Conservation (phyloP, 495 filamentous ascomycete species). For the Tuber umbilicatum region DNA sequence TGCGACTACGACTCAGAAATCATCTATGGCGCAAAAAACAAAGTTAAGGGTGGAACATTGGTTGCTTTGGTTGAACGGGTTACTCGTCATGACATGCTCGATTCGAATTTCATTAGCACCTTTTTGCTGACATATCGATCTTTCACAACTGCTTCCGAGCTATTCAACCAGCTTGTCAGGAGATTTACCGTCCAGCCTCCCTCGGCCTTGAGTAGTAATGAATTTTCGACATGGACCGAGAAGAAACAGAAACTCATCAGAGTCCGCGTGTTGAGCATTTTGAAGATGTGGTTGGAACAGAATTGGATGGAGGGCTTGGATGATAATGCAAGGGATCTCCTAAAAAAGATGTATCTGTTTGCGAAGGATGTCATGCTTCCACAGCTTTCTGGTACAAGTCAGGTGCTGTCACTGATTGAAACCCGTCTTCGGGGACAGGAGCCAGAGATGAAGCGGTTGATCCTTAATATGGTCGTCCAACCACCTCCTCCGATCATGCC, state of each 20-base stretch:
- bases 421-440: slow-evolving; percentile 82
- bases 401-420: slow-evolving; percentile 75
- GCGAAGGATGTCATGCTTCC: slow-evolving; percentile 88
- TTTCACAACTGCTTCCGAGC: slow-evolving; percentile 80
- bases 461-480: slow-evolving; percentile 71
- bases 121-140: slow-evolving; percentile 96
- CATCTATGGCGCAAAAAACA: slow-evolving; percentile 73
- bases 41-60: slow-evolving; percentile 81
- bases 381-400: slow-evolving; percentile 76
- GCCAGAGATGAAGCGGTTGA: slow-evolving; percentile 72
- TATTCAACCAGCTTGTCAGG: slow-evolving; percentile 87
- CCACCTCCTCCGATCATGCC: slow-evolving; percentile 85
- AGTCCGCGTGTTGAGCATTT: slow-evolving; percentile 91
- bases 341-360: slow-evolving; percentile 81
- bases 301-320: slow-evolving; percentile 96
- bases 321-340: slow-evolving; percentile 72
- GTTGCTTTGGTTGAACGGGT: slow-evolving; percentile 90
- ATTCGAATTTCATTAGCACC: slow-evolving; percentile 93
- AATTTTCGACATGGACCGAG: slow-evolving; percentile 84
- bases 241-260: slow-evolving; percentile 92
- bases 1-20: slow-evolving; percentile 89
- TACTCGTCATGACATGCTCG: slow-evolving; percentile 89
- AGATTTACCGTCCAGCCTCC: slow-evolving; percentile 90
- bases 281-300: slow-evolving; percentile 96
- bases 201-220: slow-evolving; percentile 63